Base-by-base conservation (phyloP, 768 basidiomycete species). In the Clavulina sp. region DNA sequence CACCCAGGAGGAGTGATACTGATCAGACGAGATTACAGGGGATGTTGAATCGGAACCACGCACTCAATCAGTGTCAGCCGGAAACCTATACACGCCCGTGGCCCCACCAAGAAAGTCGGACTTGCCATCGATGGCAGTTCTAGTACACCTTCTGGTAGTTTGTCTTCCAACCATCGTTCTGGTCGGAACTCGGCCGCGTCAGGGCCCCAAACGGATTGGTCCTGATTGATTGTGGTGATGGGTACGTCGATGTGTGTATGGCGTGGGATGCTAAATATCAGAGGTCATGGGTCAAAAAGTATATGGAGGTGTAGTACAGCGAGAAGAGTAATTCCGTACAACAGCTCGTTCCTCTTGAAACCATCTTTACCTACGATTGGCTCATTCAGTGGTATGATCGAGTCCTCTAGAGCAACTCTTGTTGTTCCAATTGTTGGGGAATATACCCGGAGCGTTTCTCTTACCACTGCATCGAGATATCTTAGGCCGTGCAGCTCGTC, bases 161-260 rank as follows among this genome's bases (percentile, higher is more conserved):
- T n/a, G n/a, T 0, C 1, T 21, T 13, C 13, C 21, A 38, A 38
- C 69, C 69, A 73, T 9, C 69, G 67, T 41, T 64, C 63, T 24
- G 70, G 71, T 19, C 61, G 57, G 61, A 70, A 72, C 9, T 48
- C 52, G 26, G 59, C 55, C 0, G 65, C 66, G 51, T 66, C 62
- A 0, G 60, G 55, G 18, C 69, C 69, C 36, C 36, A 38, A 38
- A 38, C 36, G 36, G 13, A 13, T 38, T 13, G 36, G 21, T 38
- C 36, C n/a, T n/a, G n/a, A 21, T 38, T 38, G 36, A 38, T 13
- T 38, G 36, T 38, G 13, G 36, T 38, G 13, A n/a, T n/a, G n/a
- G n/a, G n/a, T n/a, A n/a, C 21, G 36, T 38, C 13, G 13, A 38
- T 13, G 36, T 13, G 21, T 38, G 21, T 13, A 38, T 13, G 21